Conservation (phyloP, 2,329 filamentous ascomycete species). For the Diaporthe vaccinii region DNA sequence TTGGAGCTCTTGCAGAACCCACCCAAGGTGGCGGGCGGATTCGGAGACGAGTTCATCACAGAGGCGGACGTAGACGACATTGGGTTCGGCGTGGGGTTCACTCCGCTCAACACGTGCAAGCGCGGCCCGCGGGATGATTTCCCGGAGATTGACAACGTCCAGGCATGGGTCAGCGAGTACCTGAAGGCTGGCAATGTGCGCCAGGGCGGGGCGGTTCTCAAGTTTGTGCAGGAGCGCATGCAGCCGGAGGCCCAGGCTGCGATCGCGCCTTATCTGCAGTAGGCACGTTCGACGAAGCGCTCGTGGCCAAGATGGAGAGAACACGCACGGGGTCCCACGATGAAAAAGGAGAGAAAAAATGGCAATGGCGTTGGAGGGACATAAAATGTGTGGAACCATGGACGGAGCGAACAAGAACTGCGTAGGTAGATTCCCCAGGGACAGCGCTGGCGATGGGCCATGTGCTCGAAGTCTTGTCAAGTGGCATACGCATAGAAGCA, state of each 20-base stretch:
- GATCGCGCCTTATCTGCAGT: conserved; percentile 65
- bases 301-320: background rate
- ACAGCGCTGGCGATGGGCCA: conserved; percentile 1
- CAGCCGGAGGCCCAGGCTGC: conserved; percentile 70
- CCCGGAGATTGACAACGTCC: conserved; percentile 83
- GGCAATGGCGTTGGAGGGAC: conserved; percentile 28
- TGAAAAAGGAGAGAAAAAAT: background rate
- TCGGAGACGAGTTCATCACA: conserved; percentile 81
- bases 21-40: conserved; percentile 74
- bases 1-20: conserved; percentile 92
- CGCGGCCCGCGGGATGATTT: conserved; percentile 82
- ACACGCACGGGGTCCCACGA: background rate
- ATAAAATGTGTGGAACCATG: conserved; percentile 22
- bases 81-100: conserved; percentile 94
- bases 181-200: conserved; percentile 82
- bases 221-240: conserved; percentile 80
- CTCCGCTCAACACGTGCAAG: conserved; percentile 91
- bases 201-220: conserved; percentile 77
- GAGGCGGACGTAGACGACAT: conserved; percentile 96
- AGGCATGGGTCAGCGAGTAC: conserved; percentile 87
- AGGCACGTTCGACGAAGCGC: conserved; percentile 25
- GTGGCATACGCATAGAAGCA: conserved; percentile 26
- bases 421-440: conserved; percentile 33
- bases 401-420: conserved; percentile 3
- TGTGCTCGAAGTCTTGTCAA: background rate